These are phyloP conservation scores for Mortierella hygrophila DNA, from an alignment of 192 early-diverging fungal genomes.

Conservation along the genomic window DNA sequence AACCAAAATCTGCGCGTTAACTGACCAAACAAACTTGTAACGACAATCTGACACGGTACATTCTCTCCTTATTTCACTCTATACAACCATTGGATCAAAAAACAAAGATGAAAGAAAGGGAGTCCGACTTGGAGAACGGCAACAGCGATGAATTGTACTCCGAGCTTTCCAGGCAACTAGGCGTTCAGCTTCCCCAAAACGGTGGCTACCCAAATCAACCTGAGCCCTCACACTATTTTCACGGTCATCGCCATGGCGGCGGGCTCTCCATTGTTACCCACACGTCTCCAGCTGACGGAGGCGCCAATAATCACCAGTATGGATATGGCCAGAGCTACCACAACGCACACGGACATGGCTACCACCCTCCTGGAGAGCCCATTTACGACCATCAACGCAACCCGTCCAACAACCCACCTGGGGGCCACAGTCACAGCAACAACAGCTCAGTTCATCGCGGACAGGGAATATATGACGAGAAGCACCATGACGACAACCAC, in stretches of 20 bases:
- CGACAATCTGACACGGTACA: background rate
- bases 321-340: conserved; percentile 6
- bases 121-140: conserved; percentile 40
- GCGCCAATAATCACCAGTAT: background rate
- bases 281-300: background rate
- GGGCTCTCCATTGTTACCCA: conserved; percentile 37
- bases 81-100: background rate
- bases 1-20: background rate
- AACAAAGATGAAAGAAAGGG: conserved; percentile 31
- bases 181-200: conserved; percentile 38
- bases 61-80: no score
- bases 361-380: conserved; percentile 11
- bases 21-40: no score
- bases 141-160: conserved; percentile 47
- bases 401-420: no score
- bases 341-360: conserved; percentile 8
- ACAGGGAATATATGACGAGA: background rate
- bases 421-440: background rate
- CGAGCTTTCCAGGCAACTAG: conserved; percentile 42
- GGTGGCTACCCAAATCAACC: background rate
- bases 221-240: background rate
- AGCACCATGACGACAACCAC: conserved; percentile 1
- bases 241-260: conserved; percentile 15
- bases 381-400: background rate
- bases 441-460: conserved; percentile 1